Evolutionary conservation across 129 eudicot species (phyloP).

Genomic region (sunflower (Helianthus annuus)): HanXRQr2.0-SUNRISE NC_035435.2:136612032-136612531

Average conservation of each 20-base stretch:
- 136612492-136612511: conserved; percentile 85
- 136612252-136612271: conserved; percentile 95
- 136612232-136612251: conserved; percentile 86
- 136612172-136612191: conserved; percentile 86
- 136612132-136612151: conserved; percentile 97
- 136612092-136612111: conserved; percentile 96
- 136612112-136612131: conserved; percentile 95
- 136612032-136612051: background rate
- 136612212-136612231: conserved; percentile 96
- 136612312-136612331: conserved; percentile 74
- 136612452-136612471: conserved; percentile 96
- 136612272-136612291: conserved; percentile 90
- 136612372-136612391: background rate
- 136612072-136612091: conserved; percentile 94
- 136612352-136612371: background rate
- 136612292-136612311: conserved; percentile 99
- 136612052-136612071: conserved; percentile 46
- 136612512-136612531: conserved; percentile 3
- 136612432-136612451: conserved; percentile 98
- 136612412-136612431: conserved; percentile 74
- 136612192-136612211: conserved; percentile 93
- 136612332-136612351: background rate
- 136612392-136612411: conserved; percentile 15
- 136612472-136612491: conserved; percentile 92
- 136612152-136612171: conserved; percentile 98